Evolutionary conservation across 2,329 filamentous ascomycete genomes (phyloP), one percentile per base, ranked within the genome.

Genomic region (Elsinoe arachidis): DNA sequence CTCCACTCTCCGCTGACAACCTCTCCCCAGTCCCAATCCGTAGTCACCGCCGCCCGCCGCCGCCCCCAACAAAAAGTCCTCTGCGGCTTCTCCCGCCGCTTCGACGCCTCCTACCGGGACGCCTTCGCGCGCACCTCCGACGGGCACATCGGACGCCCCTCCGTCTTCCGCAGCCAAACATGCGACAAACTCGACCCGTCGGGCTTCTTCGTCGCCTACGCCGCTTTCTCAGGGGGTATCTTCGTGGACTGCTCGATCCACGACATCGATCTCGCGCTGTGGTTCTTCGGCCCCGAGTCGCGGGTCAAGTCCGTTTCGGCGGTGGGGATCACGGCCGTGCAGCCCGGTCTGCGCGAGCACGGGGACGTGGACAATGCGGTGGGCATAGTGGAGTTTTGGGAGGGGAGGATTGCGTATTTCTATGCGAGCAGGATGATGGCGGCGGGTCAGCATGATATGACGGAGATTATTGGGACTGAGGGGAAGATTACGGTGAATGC

Each of bases 171-270:
- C 62, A 81, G 77, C 46, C 84, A 87, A 69, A 87, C 83, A 0
- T 85, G 82, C 69, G 83, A 87, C 70, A 84, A 82, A 67, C 76
- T 81, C 58, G 82, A 86, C 59, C 80, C 82, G 0, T 76, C 76
- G 0, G 83, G 83, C 46, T 87, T 86, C 75, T 87, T 86, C 67
- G 82, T 87, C 56, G 74, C 78, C 19, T 87, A 87, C 69, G 82
- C 84, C 11, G 74, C 82, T 63, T 83, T 80, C 70, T 80, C 75
- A 1, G 84, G 85, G 34, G 84, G 84, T 19, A 85, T 87, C 66
- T 87, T 87, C 63, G 84, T 87, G 58, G 85, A 87, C 73, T 85
- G 81, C 72, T 82, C 80, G 54, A 82, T 87, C 65, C 85, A 87
- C 72, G 85, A 87, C 63, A 87, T 87, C 63, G 82, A 85, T 61